Base-by-base conservation (phyloP, 352 stramenopile genomes). In the Peronospora destructor region DNA sequence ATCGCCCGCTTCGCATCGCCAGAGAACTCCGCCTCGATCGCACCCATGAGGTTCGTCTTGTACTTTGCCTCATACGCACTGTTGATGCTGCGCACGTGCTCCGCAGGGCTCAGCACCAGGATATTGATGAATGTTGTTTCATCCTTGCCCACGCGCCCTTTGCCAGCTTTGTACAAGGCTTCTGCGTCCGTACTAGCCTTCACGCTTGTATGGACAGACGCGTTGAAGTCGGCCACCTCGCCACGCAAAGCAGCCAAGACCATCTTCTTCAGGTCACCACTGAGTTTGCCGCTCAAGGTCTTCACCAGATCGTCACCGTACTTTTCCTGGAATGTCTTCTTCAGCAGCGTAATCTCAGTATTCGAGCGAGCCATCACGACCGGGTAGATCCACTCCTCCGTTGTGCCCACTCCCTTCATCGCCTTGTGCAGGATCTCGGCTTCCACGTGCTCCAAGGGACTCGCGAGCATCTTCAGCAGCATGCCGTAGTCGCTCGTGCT, bases 341-440 rank as follows among this genome's bases (percentile, higher is more conserved):
- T 86, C 41, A 86, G 49, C 50, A 89, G 65, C 47, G 64, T 63
- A 36, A 88, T 71, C 51, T 86, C 74, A 11, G 41, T 50, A 53
- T 84, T 83, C 14, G 77, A 74, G 46, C 77, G 71, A 1, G 77
- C 77, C 8, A 69, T 68, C 8, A 91, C 41, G 45, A 91, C 75
- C 64, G 82, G 73, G 68, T 23, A 12, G 11, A 34, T 34, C 9
- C 84, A 66, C 43, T 64, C 80, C 55, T 89, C 80, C 36, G 66
- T 87, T 7, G 77, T 89, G 37, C 80, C 80, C 46, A 85, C 64
- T 33, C 76, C 77, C 53, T 89, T 85, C 42, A 72, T 86, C 16
- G 80, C 77, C 35, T 88, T 66, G n/a, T 61, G 62, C 41, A 91
- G 45, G 38, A 91, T 65, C 51, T 79, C 9, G 1, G 30, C 81